Conservation (phyloP, 352 stramenopile genomes). For the Phytophthora megakarya region DNA sequence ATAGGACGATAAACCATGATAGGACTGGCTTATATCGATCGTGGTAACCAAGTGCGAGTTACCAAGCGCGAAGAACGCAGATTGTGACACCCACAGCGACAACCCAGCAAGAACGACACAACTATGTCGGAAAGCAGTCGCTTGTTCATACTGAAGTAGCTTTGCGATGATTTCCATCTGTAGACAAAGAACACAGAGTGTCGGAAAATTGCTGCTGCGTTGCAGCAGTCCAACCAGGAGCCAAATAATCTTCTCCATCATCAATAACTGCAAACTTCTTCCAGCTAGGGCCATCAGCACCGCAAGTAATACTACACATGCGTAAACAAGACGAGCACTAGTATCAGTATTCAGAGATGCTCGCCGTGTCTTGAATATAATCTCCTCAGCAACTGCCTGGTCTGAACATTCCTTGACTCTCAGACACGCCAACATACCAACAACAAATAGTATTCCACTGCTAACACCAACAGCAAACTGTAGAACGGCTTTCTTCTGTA, state of each 20-base stretch:
- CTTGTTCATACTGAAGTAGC: constrained; percentile 24
- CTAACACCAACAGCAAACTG: constrained; percentile 12
- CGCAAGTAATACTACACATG: constrained; percentile 21
- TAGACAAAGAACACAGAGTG: constrained; percentile 57
- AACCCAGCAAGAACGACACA: constrained; percentile 34
- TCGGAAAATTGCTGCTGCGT: constrained; percentile 61
- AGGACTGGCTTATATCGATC: constrained; percentile 89
- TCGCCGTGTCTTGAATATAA: constrained; percentile 7
- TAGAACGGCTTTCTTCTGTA: constrained; percentile 4
- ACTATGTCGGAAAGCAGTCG: neutral
- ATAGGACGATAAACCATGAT: constrained; percentile 79
- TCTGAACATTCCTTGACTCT: constrained; percentile 32
- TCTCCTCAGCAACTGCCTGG: constrained; percentile 4
- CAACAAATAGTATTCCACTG: constrained; percentile 31
- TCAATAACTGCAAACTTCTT: constrained; percentile 12
- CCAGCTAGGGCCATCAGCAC: constrained; percentile 5
- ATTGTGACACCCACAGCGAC: constrained; percentile 58
- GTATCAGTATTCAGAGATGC: constrained; percentile 36
- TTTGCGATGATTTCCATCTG: constrained; percentile 42
- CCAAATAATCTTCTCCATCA: constrained; percentile 64
- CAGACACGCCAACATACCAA: constrained; percentile 31
- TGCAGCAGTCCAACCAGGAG: constrained; percentile 65
- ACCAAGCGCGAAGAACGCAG: constrained; percentile 83
- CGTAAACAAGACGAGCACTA: constrained; percentile 60
- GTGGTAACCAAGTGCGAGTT: constrained; percentile 91